Evolutionary conservation across 2,329 filamentous ascomycete species (phyloP).

Genomic region (Diaporthe sp.): DNA sequence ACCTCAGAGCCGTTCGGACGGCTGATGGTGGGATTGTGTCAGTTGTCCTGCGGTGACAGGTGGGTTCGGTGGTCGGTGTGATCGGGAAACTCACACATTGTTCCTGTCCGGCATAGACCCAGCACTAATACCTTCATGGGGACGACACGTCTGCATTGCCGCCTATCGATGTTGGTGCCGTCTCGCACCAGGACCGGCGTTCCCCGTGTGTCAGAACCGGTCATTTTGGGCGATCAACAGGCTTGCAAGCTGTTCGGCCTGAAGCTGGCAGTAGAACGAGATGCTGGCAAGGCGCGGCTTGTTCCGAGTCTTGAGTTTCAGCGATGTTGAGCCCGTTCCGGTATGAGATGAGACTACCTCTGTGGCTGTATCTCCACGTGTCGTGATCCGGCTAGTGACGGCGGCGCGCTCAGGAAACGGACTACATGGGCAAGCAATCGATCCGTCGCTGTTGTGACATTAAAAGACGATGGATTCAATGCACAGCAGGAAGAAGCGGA

Average conservation of each 20-base stretch:
- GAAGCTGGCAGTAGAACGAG: fast-evolving
- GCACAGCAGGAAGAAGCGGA: background rate
- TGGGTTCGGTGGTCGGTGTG: too few relatives aligned
- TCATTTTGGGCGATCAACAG: constrained; percentile 3
- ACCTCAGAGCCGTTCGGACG: constrained; percentile 37
- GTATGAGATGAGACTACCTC: background rate
- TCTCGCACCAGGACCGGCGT: constrained; percentile 37
- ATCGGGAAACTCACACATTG: constrained; percentile 30
- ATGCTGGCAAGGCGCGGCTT: background rate
- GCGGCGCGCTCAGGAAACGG: background rate
- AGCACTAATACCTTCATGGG: constrained; percentile 81
- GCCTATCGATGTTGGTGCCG: constrained; percentile 74
- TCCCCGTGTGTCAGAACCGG: constrained; percentile 13
- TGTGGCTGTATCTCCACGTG: background rate
- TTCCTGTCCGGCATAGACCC: constrained; percentile 68
- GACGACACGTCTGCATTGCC: constrained; percentile 74
- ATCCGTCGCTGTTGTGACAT: background rate
- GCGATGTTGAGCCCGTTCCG: background rate
- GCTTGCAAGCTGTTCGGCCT: too few relatives aligned
- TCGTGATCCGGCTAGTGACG: background rate
- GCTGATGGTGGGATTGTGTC: background rate
- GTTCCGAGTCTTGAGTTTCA: too few relatives aligned
- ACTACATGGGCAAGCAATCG: background rate
- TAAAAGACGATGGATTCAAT: background rate
- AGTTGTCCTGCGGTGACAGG: background rate